phyloP scores from a whole-genome alignment of 768 basidiomycete species.

The Krasilnikovozyma curviuscula region DNA sequence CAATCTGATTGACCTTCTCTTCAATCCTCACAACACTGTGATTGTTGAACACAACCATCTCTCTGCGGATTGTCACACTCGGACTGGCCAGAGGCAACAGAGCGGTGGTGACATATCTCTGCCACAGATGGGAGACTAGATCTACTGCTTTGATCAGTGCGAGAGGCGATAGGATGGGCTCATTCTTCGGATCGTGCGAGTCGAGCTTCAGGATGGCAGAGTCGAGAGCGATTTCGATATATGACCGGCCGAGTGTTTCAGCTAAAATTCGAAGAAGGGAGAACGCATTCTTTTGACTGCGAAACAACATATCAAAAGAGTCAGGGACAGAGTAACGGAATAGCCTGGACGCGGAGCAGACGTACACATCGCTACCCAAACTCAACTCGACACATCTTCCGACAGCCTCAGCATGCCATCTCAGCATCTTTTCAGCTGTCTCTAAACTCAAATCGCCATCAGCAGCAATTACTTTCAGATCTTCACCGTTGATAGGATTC shows the following conservation, averaged over 20 bases:
- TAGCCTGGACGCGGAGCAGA: constrained; percentile 6
- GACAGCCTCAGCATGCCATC: constrained; percentile 94
- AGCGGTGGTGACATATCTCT: constrained; percentile 81
- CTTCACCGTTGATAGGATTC: too few relatives aligned
- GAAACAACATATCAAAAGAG: background rate
- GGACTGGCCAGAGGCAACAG: constrained; percentile 60
- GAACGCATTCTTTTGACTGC: constrained; percentile 73
- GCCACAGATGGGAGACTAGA: constrained; percentile 88
- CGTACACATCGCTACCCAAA: constrained; percentile 63
- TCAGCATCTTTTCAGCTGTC: constrained; percentile 72
- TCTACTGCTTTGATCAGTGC: constrained; percentile 50
- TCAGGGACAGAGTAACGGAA: constrained; percentile 4
- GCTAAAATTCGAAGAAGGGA: constrained; percentile 63
- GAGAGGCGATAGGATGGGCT: constrained; percentile 57
- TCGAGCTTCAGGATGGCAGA: constrained; percentile 58
- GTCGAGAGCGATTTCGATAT: constrained; percentile 78
- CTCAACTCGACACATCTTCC: constrained; percentile 86
- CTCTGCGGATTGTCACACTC: constrained; percentile 66
- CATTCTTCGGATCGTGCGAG: constrained; percentile 48
- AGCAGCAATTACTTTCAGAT: constrained; percentile 39
- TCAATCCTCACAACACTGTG: constrained; percentile 71
- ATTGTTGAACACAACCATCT: constrained; percentile 83
- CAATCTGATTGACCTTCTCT: constrained; percentile 53
- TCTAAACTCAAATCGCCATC: constrained; percentile 63
- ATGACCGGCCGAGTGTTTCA: constrained; percentile 61